Evolutionary conservation across 192 early-diverging fungal genomes (phyloP).

Genomic region (Mortierella antarctica): DNA sequence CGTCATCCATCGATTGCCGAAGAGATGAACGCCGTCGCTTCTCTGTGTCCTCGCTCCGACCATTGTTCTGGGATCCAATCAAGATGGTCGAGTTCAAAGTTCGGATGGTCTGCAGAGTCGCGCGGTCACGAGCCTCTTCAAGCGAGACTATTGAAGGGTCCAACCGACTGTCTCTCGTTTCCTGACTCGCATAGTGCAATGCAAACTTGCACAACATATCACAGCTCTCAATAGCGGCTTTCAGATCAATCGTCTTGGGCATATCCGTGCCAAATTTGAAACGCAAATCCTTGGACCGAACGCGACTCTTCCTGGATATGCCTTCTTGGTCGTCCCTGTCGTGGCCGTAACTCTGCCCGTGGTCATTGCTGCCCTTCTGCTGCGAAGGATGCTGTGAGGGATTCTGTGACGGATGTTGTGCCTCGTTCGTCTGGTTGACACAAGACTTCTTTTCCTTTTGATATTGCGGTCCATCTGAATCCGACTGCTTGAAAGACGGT

Average conservation of each 20-base stretch:
- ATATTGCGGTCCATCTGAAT: too few relatives aligned
- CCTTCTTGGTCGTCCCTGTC: background rate
- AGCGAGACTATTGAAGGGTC: background rate
- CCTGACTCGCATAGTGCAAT: conserved; percentile 17
- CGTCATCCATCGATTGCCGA: background rate
- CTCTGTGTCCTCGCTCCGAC: background rate
- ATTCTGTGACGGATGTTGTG: too few relatives aligned
- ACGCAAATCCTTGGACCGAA: background rate
- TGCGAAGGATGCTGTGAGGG: too few relatives aligned
- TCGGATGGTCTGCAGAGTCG: conserved; percentile 23
- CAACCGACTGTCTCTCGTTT: background rate
- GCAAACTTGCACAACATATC: conserved; percentile 39
- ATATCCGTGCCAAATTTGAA: conserved; percentile 48
- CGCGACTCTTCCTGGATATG: background rate
- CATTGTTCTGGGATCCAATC: conserved; percentile 18
- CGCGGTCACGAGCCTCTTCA: conserved; percentile 8
- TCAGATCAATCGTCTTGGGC: conserved; percentile 39
- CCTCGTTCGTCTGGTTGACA: too few relatives aligned
- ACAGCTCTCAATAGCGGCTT: conserved; percentile 40
- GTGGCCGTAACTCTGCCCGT: too few relatives aligned
- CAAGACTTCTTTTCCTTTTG: too few relatives aligned
- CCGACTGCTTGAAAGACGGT: background rate
- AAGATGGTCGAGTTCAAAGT: conserved; percentile 32
- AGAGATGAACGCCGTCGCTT: too few relatives aligned
- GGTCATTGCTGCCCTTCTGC: too few relatives aligned